A percentile compares a stretch with the other conserved stretches of the same genome.
Evolutionary conservation across 2,329 filamentous ascomycete species (phyloP).

Genomic region (Scytalidium lignicola): DNA sequence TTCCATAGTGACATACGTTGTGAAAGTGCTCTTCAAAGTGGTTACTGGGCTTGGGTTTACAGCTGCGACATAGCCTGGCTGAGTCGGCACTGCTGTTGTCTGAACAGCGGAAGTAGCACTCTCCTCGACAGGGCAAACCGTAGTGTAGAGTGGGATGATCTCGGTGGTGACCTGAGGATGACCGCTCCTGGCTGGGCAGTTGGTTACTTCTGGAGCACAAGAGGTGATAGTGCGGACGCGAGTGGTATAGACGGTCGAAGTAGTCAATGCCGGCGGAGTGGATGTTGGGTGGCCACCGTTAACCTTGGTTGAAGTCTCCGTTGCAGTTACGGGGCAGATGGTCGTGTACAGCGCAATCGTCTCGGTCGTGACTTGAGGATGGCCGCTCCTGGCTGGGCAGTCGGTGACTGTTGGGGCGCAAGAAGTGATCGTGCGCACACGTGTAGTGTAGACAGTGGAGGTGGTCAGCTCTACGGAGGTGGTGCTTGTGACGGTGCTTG

Average conservation of each 20-base stretch:
- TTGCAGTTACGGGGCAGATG: conserved; percentile 32
- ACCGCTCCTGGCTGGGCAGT: conserved; percentile 43
- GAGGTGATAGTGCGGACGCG: conserved; percentile 45
- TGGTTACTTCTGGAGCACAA: conserved; percentile 39
- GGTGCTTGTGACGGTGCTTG: background rate
- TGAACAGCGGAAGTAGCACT: conserved; percentile 1
- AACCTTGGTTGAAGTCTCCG: conserved; percentile 16
- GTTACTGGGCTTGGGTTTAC: conserved; percentile 8
- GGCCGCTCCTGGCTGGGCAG: conserved; percentile 38
- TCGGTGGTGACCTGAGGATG: conserved; percentile 21
- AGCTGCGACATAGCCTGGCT: background rate
- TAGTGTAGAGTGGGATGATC: conserved; percentile 19
- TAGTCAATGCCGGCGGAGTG: conserved; percentile 17
- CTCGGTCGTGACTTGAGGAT: conserved; percentile 26
- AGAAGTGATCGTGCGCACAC: conserved; percentile 44
- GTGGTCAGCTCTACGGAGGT: conserved; percentile 6
- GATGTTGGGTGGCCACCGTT: conserved; percentile 1
- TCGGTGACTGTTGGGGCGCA: conserved; percentile 41
- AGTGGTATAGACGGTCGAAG: conserved; percentile 47
- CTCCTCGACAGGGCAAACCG: conserved; percentile 18
- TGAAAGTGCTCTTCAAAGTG: conserved; percentile 12
- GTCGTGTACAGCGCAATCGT: conserved; percentile 32
- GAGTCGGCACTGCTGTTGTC: background rate
- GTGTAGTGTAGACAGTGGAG: conserved; percentile 46
- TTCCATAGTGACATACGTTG: conserved; percentile 8